These are phyloP conservation scores for Kockovaella imperatae DNA, from an alignment of 768 basidiomycete species.

Conservation along the genomic window DNA sequence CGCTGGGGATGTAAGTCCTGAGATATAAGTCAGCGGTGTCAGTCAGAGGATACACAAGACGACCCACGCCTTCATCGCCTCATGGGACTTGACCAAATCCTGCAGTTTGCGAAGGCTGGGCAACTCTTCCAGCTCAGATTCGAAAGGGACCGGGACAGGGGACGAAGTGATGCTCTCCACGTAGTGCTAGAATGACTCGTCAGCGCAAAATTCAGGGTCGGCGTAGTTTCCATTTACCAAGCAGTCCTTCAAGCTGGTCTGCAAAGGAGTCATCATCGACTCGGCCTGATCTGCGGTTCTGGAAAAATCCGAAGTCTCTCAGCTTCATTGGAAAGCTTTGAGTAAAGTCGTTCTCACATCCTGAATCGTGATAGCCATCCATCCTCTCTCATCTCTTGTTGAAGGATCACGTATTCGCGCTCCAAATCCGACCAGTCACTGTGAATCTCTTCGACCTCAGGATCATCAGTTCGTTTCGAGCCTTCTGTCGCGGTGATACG, in stretches of 20 bases:
- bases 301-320: constrained; percentile 37
- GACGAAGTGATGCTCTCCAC: constrained; percentile 19
- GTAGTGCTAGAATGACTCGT: constrained; percentile 24
- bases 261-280: constrained; percentile 92
- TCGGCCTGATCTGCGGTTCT: constrained; percentile 78
- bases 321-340: neutral
- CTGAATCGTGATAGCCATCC: constrained; percentile 94
- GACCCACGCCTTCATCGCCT: constrained; percentile 76
- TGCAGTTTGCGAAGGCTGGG: constrained; percentile 11
- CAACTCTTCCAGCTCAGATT: constrained; percentile 7
- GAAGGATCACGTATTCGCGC: constrained; percentile 67
- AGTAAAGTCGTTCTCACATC: constrained; percentile 46
- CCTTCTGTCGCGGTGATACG: constrained; percentile 39
- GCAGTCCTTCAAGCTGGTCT: constrained; percentile 85
- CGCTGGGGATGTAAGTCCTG: constrained; percentile 91
- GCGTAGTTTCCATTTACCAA: constrained; percentile 53
- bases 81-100: constrained; percentile 49
- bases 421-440: constrained; percentile 75
- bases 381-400: constrained; percentile 92
- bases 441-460: constrained; percentile 61
- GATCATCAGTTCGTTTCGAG: constrained; percentile 47
- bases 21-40: neutral
- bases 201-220: too few species aligned
- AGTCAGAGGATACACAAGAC: too few species aligned
- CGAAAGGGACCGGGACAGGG: constrained; percentile 5